phyloP scores from a whole-genome alignment of 768 basidiomycete species.

The Suillus fuscotomentosus region DNA sequence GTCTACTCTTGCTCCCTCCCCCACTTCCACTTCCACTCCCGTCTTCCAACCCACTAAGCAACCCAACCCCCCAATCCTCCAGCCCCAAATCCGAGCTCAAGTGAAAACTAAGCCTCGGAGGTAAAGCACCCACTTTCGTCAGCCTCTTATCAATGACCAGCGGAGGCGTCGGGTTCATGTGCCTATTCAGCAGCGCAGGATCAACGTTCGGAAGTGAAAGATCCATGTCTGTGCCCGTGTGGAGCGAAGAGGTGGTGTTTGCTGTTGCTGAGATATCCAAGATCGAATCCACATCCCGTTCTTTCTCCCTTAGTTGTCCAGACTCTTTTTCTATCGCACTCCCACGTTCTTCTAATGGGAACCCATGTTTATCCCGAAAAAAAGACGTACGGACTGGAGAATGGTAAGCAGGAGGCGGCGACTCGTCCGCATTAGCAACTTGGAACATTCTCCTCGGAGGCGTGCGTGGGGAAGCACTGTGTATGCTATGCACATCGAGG shows the following conservation, averaged over 20 bases:
- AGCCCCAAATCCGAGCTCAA: conserved; percentile 40
- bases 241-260: conserved; percentile 12
- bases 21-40: conserved; percentile 21
- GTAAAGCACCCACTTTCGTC: conserved; percentile 16
- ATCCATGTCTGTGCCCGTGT: conserved; percentile 2
- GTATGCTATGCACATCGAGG: conserved; percentile 4
- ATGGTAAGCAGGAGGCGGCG: conserved; percentile 50
- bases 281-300: conserved; percentile 19
- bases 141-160: conserved; percentile 29
- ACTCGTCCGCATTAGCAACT: conserved; percentile 37
- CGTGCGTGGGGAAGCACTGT: conserved; percentile 22
- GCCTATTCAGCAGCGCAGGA: conserved; percentile 7
- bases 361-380: conserved; percentile 19
- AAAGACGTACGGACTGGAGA: conserved; percentile 18
- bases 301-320: neutral
- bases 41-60: conserved; percentile 49
- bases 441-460: conserved; percentile 42
- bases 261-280: conserved; percentile 21
- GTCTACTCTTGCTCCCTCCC: neutral
- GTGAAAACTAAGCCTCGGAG: conserved; percentile 58
- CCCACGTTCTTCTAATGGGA: neutral
- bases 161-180: conserved; percentile 26
- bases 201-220: conserved; percentile 7
- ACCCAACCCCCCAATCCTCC: conserved; percentile 51
- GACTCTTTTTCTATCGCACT: conserved; percentile 6